Conservation (phyloP, 768 basidiomycete species). For the Suillus fuscotomentosus region DNA sequence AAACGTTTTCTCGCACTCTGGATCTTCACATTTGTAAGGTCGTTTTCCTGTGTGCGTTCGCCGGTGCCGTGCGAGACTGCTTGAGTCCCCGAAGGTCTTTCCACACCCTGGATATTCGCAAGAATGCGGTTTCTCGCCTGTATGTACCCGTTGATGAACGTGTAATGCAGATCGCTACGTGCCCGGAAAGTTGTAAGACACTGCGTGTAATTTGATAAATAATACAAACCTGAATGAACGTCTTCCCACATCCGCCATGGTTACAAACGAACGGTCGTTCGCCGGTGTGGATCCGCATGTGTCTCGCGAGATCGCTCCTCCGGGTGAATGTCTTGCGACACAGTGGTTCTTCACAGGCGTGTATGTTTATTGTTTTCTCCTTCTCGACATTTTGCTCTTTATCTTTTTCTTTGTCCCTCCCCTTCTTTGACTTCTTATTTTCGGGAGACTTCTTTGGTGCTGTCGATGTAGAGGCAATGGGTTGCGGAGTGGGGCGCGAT, state of each 20-base stretch:
- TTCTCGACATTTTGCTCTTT: conserved; percentile 31
- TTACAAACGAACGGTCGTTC: conserved; percentile 82
- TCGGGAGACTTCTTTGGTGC: conserved; percentile 23
- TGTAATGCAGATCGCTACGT: conserved; percentile 82
- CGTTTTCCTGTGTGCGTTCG: conserved; percentile 87
- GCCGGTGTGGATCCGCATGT: conserved; percentile 89
- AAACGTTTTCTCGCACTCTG: conserved; percentile 83
- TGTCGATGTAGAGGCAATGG: conserved; percentile 54
- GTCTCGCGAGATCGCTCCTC: conserved; percentile 79
- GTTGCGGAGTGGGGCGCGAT: conserved; percentile 34
- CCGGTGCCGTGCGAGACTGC: conserved; percentile 87
- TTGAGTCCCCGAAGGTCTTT: conserved; percentile 89
- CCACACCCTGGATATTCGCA: conserved; percentile 89
- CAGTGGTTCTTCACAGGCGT: conserved; percentile 67
- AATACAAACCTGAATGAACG: conserved; percentile 79
- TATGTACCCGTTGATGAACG: conserved; percentile 87
- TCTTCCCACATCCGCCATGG: conserved; percentile 77
- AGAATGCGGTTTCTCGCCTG: conserved; percentile 89
- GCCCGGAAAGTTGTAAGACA: conserved; percentile 15
- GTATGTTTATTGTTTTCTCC: conserved; percentile 47
- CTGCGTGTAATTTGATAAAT: conserved; percentile 1
- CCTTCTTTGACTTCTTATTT: conserved; percentile 27
- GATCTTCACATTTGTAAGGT: conserved; percentile 83
- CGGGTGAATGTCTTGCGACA: conserved; percentile 83
- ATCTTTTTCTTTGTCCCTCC: conserved; percentile 22